Evolutionary conservation across 768 basidiomycete species (phyloP).

Genomic region (Tephrocybe sp.): DNA sequence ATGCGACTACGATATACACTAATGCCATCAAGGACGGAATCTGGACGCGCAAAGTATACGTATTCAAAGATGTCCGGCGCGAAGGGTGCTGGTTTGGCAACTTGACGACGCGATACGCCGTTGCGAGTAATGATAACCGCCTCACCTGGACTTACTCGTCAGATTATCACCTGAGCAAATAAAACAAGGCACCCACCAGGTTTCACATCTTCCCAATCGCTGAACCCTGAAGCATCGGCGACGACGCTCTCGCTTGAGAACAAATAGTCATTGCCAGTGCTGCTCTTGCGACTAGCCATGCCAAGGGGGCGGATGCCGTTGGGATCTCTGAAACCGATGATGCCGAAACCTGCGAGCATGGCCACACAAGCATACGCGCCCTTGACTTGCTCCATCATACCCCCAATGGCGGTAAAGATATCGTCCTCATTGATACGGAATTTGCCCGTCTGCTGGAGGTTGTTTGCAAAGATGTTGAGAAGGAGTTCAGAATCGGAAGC

Average conservation of each 20-base stretch:
- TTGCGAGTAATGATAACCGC: conserved; percentile 92
- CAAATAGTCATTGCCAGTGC: conserved; percentile 75
- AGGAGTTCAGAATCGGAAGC: conserved; percentile 97
- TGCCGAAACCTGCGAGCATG: conserved; percentile 99
- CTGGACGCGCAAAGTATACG: conserved; percentile 97
- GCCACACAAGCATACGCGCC: conserved; percentile 97
- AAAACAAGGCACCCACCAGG: conserved; percentile 56
- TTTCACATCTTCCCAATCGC: conserved; percentile 89
- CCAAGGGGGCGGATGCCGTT: conserved; percentile 96
- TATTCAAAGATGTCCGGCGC: conserved; percentile 99
- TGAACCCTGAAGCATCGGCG: conserved; percentile 89
- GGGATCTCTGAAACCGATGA: conserved; percentile 97
- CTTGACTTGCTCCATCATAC: conserved; percentile 82
- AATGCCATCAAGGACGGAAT: conserved; percentile 95
- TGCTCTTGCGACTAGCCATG: conserved; percentile 65
- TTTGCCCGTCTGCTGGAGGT: conserved; percentile 96
- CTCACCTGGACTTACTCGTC: conserved; percentile 57
- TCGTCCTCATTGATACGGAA: conserved; percentile 99
- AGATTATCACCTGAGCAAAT: conserved; percentile 3
- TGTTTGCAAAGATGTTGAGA: conserved; percentile 96
- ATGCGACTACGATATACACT: conserved; percentile 97
- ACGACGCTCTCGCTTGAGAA: conserved; percentile 96
- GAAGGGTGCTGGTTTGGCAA: conserved; percentile 68
- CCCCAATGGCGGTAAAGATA: conserved; percentile 91
- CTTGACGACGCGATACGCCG: conserved; percentile 71